A percentile compares a stretch with the other conserved stretches of the same genome.
phyloP scores from a whole-genome alignment of 2,329 filamentous ascomycete species.

The Elsinoe batatas region DNA sequence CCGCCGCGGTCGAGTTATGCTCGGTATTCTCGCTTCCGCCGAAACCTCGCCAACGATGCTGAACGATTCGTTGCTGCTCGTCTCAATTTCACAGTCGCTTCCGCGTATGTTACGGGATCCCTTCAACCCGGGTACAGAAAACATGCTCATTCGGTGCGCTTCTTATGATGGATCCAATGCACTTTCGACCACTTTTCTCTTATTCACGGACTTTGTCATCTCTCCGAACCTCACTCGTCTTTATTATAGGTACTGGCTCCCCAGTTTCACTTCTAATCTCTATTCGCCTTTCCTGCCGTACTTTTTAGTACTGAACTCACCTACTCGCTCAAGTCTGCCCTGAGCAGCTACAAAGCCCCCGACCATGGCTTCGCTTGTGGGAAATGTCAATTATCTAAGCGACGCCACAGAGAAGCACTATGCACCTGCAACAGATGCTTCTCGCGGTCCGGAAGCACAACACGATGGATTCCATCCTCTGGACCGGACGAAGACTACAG shows the following conservation, averaged over 20 bases:
- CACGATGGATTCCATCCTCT: background rate
- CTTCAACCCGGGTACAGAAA: background rate
- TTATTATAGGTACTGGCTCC: background rate
- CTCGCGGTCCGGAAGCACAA: background rate
- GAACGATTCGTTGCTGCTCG: background rate
- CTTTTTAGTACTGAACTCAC: background rate
- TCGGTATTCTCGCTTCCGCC: background rate
- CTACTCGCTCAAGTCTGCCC: background rate
- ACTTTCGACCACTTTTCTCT: background rate
- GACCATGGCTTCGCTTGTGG: slow-evolving; percentile 8
- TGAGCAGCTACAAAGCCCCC: background rate
- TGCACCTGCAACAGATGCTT: background rate
- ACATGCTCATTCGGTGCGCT: background rate
- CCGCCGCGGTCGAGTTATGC: background rate
- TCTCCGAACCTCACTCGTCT: background rate
- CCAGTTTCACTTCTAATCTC: background rate
- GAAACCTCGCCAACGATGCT: slow-evolving; percentile 9
- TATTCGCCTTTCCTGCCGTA: background rate
- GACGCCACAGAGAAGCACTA: slow-evolving; percentile 9
- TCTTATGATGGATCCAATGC: slow-evolving; percentile 7
- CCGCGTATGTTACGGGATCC: slow-evolving; percentile 3
- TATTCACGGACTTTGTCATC: background rate
- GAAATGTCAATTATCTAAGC: slow-evolving; percentile 3
- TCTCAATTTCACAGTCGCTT: background rate
- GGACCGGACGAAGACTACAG: background rate